phyloP scores from a whole-genome alignment of 352 stramenopile genomes.

The Pythium coloratum region DNA sequence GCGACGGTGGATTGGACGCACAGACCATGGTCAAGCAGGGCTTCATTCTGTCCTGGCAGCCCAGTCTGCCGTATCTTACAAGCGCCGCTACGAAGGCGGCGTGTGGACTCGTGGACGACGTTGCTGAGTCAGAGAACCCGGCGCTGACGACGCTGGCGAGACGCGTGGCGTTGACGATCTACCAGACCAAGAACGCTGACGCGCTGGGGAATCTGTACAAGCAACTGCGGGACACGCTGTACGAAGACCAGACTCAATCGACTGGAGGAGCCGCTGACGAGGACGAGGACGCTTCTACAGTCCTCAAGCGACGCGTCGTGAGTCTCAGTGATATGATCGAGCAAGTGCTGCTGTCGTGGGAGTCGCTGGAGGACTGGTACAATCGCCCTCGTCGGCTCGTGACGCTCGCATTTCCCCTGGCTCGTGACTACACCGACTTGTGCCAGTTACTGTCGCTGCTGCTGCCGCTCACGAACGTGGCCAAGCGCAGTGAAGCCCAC shows the following conservation, averaged over 20 bases:
- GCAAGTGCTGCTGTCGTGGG: constrained; percentile 6
- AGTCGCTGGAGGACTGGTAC: constrained; percentile 12
- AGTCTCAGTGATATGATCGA: constrained; percentile 9
- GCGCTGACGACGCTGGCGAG: constrained; percentile 24
- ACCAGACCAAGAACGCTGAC: constrained; percentile 17
- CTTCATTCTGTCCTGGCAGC: constrained; percentile 26
- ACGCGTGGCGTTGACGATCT: constrained; percentile 19
- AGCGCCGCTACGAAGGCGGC: constrained; percentile 29
- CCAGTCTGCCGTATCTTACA: constrained; percentile 26
- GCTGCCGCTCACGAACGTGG: constrained; percentile 5
- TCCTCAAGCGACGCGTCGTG: not conserved
- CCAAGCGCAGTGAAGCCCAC: not conserved
- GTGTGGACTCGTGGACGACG: constrained; percentile 24
- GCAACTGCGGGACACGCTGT: not conserved
- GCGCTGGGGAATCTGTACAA: constrained; percentile 16
- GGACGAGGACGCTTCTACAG: not conserved
- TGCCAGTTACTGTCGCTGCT: constrained; percentile 11
- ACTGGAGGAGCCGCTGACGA: not conserved
- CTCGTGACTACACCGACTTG: not conserved
- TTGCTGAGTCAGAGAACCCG: constrained; percentile 16
- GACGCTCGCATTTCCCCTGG: constrained; percentile 4
- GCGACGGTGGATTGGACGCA: constrained; percentile 22
- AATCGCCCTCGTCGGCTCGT: not conserved
- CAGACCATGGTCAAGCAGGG: constrained; percentile 22
- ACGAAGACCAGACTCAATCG: not conserved